Base-by-base conservation (phyloP, 2,329 filamentous ascomycete species). In the Fusarium sarcochroum region DNA sequence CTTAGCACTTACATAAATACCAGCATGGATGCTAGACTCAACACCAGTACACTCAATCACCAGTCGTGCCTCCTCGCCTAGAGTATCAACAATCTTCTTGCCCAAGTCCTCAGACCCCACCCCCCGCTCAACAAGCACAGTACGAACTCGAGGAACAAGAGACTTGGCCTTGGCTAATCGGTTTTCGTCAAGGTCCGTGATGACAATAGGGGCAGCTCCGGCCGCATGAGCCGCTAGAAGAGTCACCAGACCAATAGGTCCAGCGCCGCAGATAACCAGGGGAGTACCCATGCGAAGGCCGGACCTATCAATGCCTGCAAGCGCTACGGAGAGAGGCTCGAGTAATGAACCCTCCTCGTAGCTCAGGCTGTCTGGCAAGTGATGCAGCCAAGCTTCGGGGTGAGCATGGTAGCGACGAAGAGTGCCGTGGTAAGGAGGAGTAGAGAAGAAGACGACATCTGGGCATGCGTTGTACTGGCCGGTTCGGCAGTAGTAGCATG, bases 281-380 rank as follows among this genome's bases (percentile, higher is more conserved):
- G 75, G 71, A 49, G 82, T 74, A 0, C 82, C 83, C 1, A 82
- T 71, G 21, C 73, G 72, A 4, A 85, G 62, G 2, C 75, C 77
- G 2, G 79, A 77, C 7, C 79, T 76, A 20, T 82, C 75, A 9
- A 82, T 77, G 0, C 79, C 77, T 27, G 84, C 82, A 2, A 86
- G 77, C 4, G 83, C 83, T 5, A 85, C 81, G 17, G 79, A 78
- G 11, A 85, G 72, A 8, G 84, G 84, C 73, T 86, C 84, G 11
- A 85, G 77, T 7, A 86, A 75, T 13, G 53, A 52, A 8, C 58
- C 58, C 18, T 62, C 52, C 34, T 52, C 58, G 23, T 21, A 78
- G 7, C 71, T 75, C 14, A 84, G 69, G 2, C 62, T 40, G 5
- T 71, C 60, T 0, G 81, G 81, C 1, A 84, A 64, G 32, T 73